Percentiles rank a stretch among this genome's conserved stretches.
These are phyloP conservation scores for Diutina mesorugosa DNA, from an alignment of 1,139 yeast species.

Conservation along the genomic window DNA sequence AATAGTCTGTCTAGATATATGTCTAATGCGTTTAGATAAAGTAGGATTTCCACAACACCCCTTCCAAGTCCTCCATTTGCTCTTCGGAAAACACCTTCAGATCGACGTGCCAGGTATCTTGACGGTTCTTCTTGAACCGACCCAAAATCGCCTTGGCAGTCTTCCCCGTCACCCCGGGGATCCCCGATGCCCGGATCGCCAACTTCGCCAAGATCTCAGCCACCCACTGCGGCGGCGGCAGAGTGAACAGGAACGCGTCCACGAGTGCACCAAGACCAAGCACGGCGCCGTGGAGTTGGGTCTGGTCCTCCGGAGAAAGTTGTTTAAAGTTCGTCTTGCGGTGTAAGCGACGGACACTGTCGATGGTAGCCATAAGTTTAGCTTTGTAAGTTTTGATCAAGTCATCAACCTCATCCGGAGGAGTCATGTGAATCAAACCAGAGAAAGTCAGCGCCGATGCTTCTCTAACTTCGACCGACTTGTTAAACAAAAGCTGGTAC, in stretches of 20 bases:
- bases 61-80: slow-evolving; percentile 85
- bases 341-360: slow-evolving; percentile 17
- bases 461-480: slow-evolving; percentile 66
- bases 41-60: slow-evolving; percentile 88
- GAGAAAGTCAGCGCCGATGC: slow-evolving; percentile 66
- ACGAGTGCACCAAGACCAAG: slow-evolving; percentile 83
- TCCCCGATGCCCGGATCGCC: slow-evolving; percentile 56
- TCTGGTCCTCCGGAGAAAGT: slow-evolving; percentile 26
- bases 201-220: slow-evolving; percentile 61
- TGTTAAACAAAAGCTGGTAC: slow-evolving; percentile 42
- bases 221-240: slow-evolving; percentile 91
- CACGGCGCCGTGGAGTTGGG: slow-evolving; percentile 71
- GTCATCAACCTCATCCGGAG: slow-evolving; percentile 37
- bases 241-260: slow-evolving; percentile 79
- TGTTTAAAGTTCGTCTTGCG: slow-evolving; percentile 18
- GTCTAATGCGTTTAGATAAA: slow-evolving; percentile 37
- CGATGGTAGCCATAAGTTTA: slow-evolving; percentile 18
- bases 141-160: slow-evolving; percentile 77
- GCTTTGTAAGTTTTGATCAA: slow-evolving; percentile 15
- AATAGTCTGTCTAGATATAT: no score
- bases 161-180: slow-evolving; percentile 69
- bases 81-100: slow-evolving; percentile 61
- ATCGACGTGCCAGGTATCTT: slow-evolving; percentile 95
- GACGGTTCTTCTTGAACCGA: slow-evolving; percentile 82
- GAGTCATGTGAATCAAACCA: slow-evolving; percentile 72